Conservation (phyloP, 768 basidiomycete genomes). For the Phlebiopsis flavidoalba region DNA sequence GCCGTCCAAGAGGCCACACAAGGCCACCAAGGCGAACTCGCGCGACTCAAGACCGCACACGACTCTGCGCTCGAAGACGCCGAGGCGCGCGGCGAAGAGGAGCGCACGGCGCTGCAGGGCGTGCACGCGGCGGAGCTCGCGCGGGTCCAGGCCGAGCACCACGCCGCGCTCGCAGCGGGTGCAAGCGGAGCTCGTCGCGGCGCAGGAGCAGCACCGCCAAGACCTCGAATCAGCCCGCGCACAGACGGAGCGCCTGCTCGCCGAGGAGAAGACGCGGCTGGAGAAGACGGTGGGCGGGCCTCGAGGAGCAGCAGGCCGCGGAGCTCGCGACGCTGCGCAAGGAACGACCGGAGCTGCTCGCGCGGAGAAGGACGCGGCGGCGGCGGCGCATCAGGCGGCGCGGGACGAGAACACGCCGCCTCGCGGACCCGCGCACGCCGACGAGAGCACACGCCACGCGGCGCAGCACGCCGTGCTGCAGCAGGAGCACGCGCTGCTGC, state of each 20-base stretch:
- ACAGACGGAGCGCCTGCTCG: conserved; percentile 36
- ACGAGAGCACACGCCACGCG: conserved; percentile 42
- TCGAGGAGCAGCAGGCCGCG: conserved; percentile 42
- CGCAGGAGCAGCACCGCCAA: conserved; percentile 25
- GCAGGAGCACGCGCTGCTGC: conserved; percentile 31
- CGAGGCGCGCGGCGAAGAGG: neutral
- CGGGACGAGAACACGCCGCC: conserved; percentile 36
- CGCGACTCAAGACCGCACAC: conserved; percentile 44
- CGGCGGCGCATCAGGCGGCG: conserved; percentile 15
- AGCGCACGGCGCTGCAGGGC: conserved; percentile 22
- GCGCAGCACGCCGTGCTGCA: conserved; percentile 38
- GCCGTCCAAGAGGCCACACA: conserved; percentile 51
- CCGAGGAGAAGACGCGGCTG: conserved; percentile 34
- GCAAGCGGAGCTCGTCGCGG: conserved; percentile 22
- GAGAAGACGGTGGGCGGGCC: conserved; percentile 33
- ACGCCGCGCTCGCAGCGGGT: conserved; percentile 28
- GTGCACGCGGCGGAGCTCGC: conserved; percentile 36
- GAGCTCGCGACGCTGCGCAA: conserved; percentile 39
- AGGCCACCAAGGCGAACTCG: conserved; percentile 52
- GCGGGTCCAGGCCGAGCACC: conserved; percentile 39
- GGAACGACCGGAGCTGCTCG: conserved; percentile 30
- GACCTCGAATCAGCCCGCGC: conserved; percentile 30
- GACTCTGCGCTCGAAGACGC: conserved; percentile 28
- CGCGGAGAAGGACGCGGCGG: conserved; percentile 27
- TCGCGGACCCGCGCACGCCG: conserved; percentile 37